Evolutionary conservation across 1,284 basidiomycete genomes (phyloP).

Genomic region (Cutaneotrichosporon cavernicola): DNA sequence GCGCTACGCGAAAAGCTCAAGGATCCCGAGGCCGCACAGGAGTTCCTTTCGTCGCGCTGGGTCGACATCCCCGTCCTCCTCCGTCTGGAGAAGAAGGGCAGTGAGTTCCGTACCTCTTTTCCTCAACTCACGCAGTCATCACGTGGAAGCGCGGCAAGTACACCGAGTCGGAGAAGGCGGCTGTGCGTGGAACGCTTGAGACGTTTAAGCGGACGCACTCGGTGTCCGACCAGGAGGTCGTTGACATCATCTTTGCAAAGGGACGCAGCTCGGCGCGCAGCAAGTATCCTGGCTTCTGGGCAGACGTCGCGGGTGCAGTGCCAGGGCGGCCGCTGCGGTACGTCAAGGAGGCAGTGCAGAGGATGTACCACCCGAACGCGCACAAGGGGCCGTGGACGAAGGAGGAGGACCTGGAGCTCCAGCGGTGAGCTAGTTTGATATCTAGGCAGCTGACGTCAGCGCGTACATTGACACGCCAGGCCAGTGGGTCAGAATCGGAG

Average conservation of each 20-base stretch:
- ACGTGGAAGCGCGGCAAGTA: constrained; percentile 42
- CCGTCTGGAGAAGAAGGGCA: constrained; percentile 37
- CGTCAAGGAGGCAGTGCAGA: constrained; percentile 39
- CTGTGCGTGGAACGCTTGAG: constrained; percentile 32
- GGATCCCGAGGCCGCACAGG: constrained; percentile 27
- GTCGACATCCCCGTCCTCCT: constrained; percentile 31
- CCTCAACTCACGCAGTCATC: constrained; percentile 33
- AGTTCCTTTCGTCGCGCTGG: constrained; percentile 38
- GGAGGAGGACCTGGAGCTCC: constrained; percentile 40
- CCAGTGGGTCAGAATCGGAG: constrained; percentile 42
- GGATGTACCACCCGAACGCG: constrained; percentile 42
- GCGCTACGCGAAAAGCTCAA: constrained; percentile 22
- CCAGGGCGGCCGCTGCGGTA: constrained; percentile 46
- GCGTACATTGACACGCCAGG: constrained; percentile 34
- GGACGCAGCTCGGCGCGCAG: constrained; percentile 24
- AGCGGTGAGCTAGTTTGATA: constrained; percentile 26
- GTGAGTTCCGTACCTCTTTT: constrained; percentile 27
- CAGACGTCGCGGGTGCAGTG: constrained; percentile 36
- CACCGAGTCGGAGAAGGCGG: constrained; percentile 31
- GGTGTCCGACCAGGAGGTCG: constrained; percentile 29
- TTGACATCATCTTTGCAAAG: constrained; percentile 38
- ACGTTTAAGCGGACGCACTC: constrained; percentile 30
- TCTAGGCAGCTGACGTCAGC: constrained; percentile 18
- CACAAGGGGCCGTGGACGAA: constrained; percentile 44
- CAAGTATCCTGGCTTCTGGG: constrained; percentile 40